phyloP scores from a whole-genome alignment of 805 yeast genomes.

The Barnettozyma wickerhamii region DNA sequence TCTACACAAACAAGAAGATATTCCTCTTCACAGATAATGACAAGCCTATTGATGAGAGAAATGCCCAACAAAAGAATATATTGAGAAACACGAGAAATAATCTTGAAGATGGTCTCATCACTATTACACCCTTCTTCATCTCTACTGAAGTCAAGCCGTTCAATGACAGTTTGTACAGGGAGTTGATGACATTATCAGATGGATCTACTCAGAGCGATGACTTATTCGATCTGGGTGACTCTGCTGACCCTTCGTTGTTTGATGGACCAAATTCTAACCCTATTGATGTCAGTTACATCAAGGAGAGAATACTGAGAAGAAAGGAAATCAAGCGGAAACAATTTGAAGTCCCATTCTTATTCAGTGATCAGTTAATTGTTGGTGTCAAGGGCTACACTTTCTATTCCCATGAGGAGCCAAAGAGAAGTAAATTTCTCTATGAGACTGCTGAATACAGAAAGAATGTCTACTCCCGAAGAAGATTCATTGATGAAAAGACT shows the following conservation, averaged over 20 bases:
- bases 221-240: constrained; percentile 6
- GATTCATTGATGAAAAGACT: constrained; percentile 34
- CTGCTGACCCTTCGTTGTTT: constrained; percentile 19
- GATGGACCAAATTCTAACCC: constrained; percentile 40
- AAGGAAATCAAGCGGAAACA: constrained; percentile 61
- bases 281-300: constrained; percentile 39
- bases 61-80: constrained; percentile 37
- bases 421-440: constrained; percentile 48
- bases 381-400: constrained; percentile 71
- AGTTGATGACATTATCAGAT: constrained; percentile 38
- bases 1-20: constrained; percentile 53
- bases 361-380: constrained; percentile 52
- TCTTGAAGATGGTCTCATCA: constrained; percentile 47
- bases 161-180: constrained; percentile 47
- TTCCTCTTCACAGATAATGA: constrained; percentile 76
- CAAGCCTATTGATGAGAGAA: constrained; percentile 47
- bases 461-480: constrained; percentile 46
- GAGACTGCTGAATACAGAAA: constrained; percentile 47
- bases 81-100: constrained; percentile 58
- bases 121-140: constrained; percentile 62
- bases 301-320: constrained; percentile 45
- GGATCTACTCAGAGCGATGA: constrained; percentile 15
- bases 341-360: constrained; percentile 56
- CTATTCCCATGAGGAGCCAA: constrained; percentile 48
- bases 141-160: constrained; percentile 34